phyloP scores from a whole-genome alignment of 1,139 yeast species.

The Spencermartinsiella ligniputridi region DNA sequence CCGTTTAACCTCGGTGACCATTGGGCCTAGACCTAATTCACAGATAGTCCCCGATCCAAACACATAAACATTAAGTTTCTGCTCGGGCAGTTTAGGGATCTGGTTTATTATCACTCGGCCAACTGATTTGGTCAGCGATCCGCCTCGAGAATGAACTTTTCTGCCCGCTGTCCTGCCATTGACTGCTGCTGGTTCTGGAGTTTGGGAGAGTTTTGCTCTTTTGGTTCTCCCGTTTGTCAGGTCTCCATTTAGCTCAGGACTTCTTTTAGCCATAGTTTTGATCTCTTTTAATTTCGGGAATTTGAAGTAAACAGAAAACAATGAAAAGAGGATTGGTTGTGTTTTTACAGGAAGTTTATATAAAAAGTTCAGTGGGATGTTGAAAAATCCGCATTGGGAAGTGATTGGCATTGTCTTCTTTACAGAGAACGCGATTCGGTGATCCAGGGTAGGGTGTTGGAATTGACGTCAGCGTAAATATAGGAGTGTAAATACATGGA shows the following conservation, averaged over 20 bases:
- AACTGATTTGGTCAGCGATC: background rate
- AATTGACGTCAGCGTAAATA: no score
- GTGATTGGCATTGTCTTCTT: no score
- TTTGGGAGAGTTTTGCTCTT: conserved; percentile 6
- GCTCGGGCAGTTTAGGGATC: conserved; percentile 39
- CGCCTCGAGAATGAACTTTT: background rate
- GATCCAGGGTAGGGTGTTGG: no score
- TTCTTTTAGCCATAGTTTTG: background rate
- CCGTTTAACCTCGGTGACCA: conserved; percentile 87
- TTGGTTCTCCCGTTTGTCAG: conserved; percentile 1
- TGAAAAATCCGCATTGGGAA: no score
- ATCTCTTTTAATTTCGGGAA: background rate
- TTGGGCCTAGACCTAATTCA: conserved; percentile 93
- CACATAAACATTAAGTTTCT: conserved; percentile 68
- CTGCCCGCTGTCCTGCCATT: background rate
- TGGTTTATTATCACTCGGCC: conserved; percentile 13
- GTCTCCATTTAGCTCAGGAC: background rate
- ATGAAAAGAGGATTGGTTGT: no score
- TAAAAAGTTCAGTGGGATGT: no score
- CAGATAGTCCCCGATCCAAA: conserved; percentile 99
- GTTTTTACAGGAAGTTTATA: no score
- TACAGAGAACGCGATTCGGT: no score
- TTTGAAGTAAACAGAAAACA: no score
- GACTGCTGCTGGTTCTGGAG: background rate
- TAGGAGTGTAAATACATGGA: no score